Evolutionary conservation across 2,329 filamentous ascomycete genomes (phyloP), one percentile per base, ranked within the genome.

Genomic region (Byssochlamys sp.): DNA sequence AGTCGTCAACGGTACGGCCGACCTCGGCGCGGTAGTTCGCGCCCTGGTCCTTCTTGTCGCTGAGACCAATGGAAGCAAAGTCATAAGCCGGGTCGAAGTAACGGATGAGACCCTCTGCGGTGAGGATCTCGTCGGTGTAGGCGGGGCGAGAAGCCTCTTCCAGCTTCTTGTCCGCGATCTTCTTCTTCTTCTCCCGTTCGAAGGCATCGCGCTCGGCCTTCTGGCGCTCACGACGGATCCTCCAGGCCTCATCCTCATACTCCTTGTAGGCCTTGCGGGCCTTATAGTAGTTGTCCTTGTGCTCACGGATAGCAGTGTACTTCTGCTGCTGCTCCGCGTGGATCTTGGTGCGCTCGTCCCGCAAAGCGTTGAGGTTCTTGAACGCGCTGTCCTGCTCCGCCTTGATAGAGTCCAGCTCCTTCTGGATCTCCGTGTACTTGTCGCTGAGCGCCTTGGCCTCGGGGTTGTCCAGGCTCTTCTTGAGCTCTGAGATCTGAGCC

Each of bases 91-190:
- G 92, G 73, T 97, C 91, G 65, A 97, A 92, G 81, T 92, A 92
- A 65, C 87, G 86, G 66, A 97, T 89, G 52, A 99, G 81, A 71
- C 86, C 88, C 77, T 94, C 89, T 61, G 90, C 89, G 55, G 88
- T 88, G 67, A 91, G 84, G 69, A 99, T 96, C 78, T 99, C 91
- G 66, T 96, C 90, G 52, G 90, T 81, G 80, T 90, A 99, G 55
- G 94, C 94, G 14, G 88, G 91, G 67, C 90, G 87, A 29, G 71
- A 75, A 58, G 73, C 77, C 65, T 79, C 77, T 65, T 80, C 77
- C 28, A 80, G 69, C 67, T 78, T 78, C 69, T 80, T 80, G 66
- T 81, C 79, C 53, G 80, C 77, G 62, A 80, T 75, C 69, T 79
- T 80, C 67, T 74, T 76, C 65, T 73, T 73, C 69, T 75, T 76